Evolutionary conservation across 2,329 filamentous ascomycete species (phyloP).

Genomic region (Fusarium succisae): DNA sequence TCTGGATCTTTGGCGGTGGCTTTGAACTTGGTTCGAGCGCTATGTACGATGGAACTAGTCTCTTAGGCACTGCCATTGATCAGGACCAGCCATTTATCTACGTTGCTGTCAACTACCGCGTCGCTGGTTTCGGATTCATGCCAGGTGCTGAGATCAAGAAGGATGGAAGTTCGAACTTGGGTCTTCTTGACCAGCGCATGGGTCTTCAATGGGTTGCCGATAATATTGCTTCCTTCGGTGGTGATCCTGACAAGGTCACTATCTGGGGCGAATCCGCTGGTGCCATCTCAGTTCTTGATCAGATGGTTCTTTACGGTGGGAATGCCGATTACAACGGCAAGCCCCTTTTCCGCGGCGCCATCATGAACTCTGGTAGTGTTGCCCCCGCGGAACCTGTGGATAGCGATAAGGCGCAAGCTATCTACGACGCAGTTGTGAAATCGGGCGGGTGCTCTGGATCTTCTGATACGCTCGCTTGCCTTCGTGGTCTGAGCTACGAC

Average conservation of each 20-base stretch:
- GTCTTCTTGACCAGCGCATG: slow-evolving; percentile 76
- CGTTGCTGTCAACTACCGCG: slow-evolving; percentile 81
- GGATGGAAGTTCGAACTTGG: slow-evolving; percentile 75
- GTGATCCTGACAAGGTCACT: slow-evolving; percentile 80
- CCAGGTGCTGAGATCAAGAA: slow-evolving; percentile 72
- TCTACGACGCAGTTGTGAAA: slow-evolving; percentile 70
- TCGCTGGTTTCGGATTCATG: slow-evolving; percentile 79
- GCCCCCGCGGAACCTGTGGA: slow-evolving; percentile 72
- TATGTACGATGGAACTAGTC: slow-evolving; percentile 62
- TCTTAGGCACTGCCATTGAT: slow-evolving; percentile 56
- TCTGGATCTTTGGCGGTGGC: slow-evolving; percentile 77
- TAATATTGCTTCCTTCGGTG: slow-evolving; percentile 81
- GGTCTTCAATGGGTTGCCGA: slow-evolving; percentile 81
- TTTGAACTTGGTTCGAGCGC: slow-evolving; percentile 64
- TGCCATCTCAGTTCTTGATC: slow-evolving; percentile 77
- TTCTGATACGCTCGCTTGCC: slow-evolving; percentile 69
- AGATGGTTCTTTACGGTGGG: slow-evolving; percentile 78
- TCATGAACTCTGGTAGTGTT: slow-evolving; percentile 79
- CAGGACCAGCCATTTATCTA: slow-evolving; percentile 70
- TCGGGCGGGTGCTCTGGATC: slow-evolving; percentile 68
- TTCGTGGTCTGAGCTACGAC: slow-evolving; percentile 68
- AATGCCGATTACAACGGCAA: slow-evolving; percentile 79
- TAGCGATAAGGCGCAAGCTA: slow-evolving; percentile 69
- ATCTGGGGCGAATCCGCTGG: slow-evolving; percentile 81
- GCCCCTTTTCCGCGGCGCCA: slow-evolving; percentile 77